These are phyloP conservation scores for Nicotiana benthamiana DNA, from an alignment of 257 asterid genomes.

Conservation along the genomic window DNA sequence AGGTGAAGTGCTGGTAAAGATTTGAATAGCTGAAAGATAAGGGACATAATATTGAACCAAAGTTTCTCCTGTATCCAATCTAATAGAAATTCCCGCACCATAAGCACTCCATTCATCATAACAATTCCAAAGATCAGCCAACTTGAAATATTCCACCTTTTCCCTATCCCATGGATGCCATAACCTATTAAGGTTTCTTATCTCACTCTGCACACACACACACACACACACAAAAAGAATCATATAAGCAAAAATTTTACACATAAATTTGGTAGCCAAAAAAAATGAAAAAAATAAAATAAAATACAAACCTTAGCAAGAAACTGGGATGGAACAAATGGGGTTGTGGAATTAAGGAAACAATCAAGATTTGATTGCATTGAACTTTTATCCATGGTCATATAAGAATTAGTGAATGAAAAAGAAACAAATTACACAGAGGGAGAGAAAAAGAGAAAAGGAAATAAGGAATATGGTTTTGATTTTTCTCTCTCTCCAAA, in stretches of 20 bases:
- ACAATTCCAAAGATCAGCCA: slow-evolving; percentile 81
- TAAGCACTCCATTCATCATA: slow-evolving; percentile 93
- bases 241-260: background rate
- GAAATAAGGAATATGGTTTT: slow-evolving; percentile 9
- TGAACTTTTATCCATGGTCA: slow-evolving; percentile 29
- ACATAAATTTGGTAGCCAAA: background rate
- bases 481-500: slow-evolving; percentile 51
- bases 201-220: slow-evolving; percentile 45
- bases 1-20: slow-evolving; percentile 78
- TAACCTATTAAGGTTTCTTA: slow-evolving; percentile 69
- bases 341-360: slow-evolving; percentile 35
- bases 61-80: slow-evolving; percentile 60
- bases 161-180: slow-evolving; percentile 96
- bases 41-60: slow-evolving; percentile 83
- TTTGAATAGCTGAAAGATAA: slow-evolving; percentile 92
- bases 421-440: background rate
- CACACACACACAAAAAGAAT: background rate
- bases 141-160: slow-evolving; percentile 67
- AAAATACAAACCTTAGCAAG: slow-evolving; percentile 34
- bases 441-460: slow-evolving; percentile 8
- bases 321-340: slow-evolving; percentile 34
- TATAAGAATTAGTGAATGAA: slow-evolving; percentile 5
- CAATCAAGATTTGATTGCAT: slow-evolving; percentile 36
- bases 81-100: slow-evolving; percentile 83
- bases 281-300: background rate